Percentiles rank a stretch among this genome's conserved stretches.
phyloP scores from a whole-genome alignment of 805 yeast species.

The Ogataea angusta region DNA sequence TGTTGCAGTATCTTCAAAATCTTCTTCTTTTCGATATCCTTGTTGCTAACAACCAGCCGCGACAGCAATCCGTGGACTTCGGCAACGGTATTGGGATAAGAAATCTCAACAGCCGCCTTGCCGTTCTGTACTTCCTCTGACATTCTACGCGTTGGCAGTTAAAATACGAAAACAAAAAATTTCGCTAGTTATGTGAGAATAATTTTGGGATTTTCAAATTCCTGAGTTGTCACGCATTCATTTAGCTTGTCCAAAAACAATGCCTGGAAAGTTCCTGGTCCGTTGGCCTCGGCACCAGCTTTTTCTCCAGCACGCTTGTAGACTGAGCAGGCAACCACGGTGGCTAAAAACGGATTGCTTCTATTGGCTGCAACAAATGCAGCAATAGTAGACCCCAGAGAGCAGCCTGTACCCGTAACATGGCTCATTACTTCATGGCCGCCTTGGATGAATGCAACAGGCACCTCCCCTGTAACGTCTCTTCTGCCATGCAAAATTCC shows the following conservation, averaged over 20 bases:
- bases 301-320: conserved; percentile 61
- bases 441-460: conserved; percentile 42
- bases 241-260: conserved; percentile 44
- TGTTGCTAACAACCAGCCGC: conserved; percentile 22
- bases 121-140: conserved; percentile 5
- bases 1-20: conserved; percentile 40
- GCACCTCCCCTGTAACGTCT: conserved; percentile 15
- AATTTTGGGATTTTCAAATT: conserved; percentile 1
- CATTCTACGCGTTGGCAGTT: conserved; percentile 10
- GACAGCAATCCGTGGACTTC: conserved; percentile 28
- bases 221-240: background rate
- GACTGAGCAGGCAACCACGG: conserved; percentile 49
- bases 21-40: conserved; percentile 39
- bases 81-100: conserved; percentile 24
- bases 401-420: conserved; percentile 82
- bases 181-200: background rate
- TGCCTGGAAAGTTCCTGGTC: conserved; percentile 55
- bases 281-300: conserved; percentile 43
- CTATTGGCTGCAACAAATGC: conserved; percentile 49
- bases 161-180: conserved; percentile 4
- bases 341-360: conserved; percentile 41
- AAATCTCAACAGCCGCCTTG: conserved; percentile 2
- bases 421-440: conserved; percentile 61
- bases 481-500: conserved; percentile 33
- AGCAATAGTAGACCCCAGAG: conserved; percentile 71